Evolutionary conservation across 2,329 filamentous ascomycete species (phyloP), one percentile per base, ranked within the genome.

Genomic region (Exophiala mesophila): DNA sequence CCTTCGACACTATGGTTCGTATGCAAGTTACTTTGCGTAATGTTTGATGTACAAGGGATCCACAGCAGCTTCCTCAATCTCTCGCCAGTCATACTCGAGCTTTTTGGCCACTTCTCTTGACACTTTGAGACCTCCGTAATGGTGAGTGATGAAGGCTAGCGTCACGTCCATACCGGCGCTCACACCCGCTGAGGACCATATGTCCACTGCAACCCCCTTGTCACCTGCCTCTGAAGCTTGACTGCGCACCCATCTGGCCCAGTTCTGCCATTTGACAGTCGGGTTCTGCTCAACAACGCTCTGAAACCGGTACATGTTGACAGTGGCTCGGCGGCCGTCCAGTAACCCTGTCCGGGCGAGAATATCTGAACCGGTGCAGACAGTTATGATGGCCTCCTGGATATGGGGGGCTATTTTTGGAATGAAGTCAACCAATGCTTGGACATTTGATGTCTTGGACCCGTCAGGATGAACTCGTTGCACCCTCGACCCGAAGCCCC

Each of bases 131-230:
- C 71, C 66, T 1, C 78, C 78, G 59, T 72, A 82, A 3, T 74
- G 61, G 21, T 68, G 61, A 24, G 57, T 67, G 13, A 82, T 66
- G 61, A 74, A 82, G 1, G 74, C 78, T 56, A 78, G 68, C 31
- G 70, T 74, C 45, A 75, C 64, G 64, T 83, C 80, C 33, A 80
- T 81, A 0, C 80, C 80, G 1, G 80, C 78, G 38, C 71, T 72
- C 4, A 83, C 71, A 0, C 82, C 81, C 0, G 77, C 80, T 2
- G 76, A 76, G 3, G 76, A 78, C 80, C 81, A 85, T 5, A 83
- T 64, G 30, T 56, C 53, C 19, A 51, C 41, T 5, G 41, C 28
- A 26, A 26, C 7, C 12, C 12, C 18, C 4, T 28, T 15, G n/a
- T 32, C 41, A 16, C 19, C 16, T n/a, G 26, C 33, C 41, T 56